Evolutionary conservation across 768 basidiomycete genomes (phyloP), one percentile per base, ranked within the genome.

Genomic region (Cystobasidium tubakii): DNA sequence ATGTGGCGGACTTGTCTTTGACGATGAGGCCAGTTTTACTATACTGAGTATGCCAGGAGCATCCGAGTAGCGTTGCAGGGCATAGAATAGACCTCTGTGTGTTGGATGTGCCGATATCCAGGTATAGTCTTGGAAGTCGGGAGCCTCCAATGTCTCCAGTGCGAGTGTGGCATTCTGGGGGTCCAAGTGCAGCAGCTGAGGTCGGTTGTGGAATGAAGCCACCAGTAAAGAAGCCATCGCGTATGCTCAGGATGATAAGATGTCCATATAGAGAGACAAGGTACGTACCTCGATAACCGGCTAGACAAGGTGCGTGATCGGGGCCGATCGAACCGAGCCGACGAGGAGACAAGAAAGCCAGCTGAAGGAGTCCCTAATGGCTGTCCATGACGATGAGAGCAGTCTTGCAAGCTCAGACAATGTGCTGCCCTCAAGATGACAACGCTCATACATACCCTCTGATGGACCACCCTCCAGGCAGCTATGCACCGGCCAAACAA

Each of bases 41-140:
- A 39, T 60, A n/a, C 69, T 55, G 15, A 55, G 33, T 31, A 23
- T 36, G 1, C 55, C 69, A 44, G 29, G 27, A 3, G 10, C 10
- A 34, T 60, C 27, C 3, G 42, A 23, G 31, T 34, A 27, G n/a
- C 42, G 31, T 33, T 71, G 69, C 1, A 53, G 10, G 23, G 69
- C 69, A 29, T 71, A 71, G 54, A 57, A 71, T 36, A 71, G 12
- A n/a, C 44, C 55, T n/a, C 36, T 60, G 42, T 57, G 55, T 33
- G 1, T 60, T 33, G 69, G 69, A 55, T 53, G 55, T 34, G 54
- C 31, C 23, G 69, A 34, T n/a, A 71, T 44, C 69, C 69, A 71
- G 36, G 69, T 71, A 25, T 71, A 71, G 21, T 25, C 33, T n/a
- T 55, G 29, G 29, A 71, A 71, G 9, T 13, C 15, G 7, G 69